Evolutionary conservation across 2,329 filamentous ascomycete species (phyloP).

Genomic region (Sporothrix dimorphospora): DNA sequence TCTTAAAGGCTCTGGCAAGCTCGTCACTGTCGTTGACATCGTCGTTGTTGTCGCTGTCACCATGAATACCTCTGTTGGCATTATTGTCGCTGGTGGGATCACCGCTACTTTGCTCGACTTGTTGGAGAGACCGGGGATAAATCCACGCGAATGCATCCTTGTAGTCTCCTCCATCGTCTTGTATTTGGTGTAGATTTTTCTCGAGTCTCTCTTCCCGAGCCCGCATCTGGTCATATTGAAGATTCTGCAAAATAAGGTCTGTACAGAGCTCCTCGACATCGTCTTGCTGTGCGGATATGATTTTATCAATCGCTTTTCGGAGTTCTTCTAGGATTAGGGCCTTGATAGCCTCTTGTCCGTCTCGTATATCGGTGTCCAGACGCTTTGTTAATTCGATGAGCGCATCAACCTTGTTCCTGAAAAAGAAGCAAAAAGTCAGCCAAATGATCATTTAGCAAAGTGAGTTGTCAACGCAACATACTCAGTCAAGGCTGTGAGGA

Average conservation of each 20-base stretch:
- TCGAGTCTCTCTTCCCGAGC: not conserved
- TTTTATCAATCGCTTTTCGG: not conserved
- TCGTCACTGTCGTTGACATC: too few relatives aligned
- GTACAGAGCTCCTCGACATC: not conserved
- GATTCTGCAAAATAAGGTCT: too few relatives aligned
- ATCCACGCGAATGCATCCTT: not conserved
- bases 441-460: too few relatives aligned
- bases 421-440: too few relatives aligned
- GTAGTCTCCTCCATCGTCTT: not conserved
- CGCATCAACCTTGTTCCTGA: too few relatives aligned
- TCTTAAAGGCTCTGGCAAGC: too few relatives aligned
- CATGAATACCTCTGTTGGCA: too few relatives aligned
- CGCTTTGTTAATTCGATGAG: too few relatives aligned
- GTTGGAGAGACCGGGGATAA: not conserved
- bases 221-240: too few relatives aligned
- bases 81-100: too few relatives aligned
- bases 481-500: not conserved
- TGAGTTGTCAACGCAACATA: not conserved
- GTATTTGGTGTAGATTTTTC: not conserved
- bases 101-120: too few relatives aligned
- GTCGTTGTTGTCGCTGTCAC: too few relatives aligned
- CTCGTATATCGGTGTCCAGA: not conserved
- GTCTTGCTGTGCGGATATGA: not conserved
- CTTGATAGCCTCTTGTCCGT: not conserved
- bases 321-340: not conserved